Base-by-base conservation (phyloP, 257 asterid genomes). In the Lithospermum erythrorhizon region DNA sequence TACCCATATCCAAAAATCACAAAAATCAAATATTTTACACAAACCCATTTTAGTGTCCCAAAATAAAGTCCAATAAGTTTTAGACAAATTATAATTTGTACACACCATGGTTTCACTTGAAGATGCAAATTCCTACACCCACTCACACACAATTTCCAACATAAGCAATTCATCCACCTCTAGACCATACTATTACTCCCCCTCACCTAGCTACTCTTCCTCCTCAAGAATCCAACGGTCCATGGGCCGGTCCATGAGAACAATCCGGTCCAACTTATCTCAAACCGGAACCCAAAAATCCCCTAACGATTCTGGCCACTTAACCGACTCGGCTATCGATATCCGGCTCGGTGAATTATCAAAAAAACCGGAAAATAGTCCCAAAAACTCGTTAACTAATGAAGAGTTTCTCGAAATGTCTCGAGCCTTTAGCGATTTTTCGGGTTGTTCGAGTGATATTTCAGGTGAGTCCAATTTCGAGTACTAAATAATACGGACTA, bases 401-500 rank as follows among this genome's bases (percentile, higher is more conserved):
- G 80, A 64, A 23, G 60, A 56, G 6, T 56, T 56, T 56, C 30
- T 25, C 57, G 90, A 90, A 15, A 54, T 80, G 15, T 85, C 98
- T 6, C 81, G 74, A 6, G 80, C 95, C 5, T 85, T 90, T 75
- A 84, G 95, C 74, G 85, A 93, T 54, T 93, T 85, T 67, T 83
- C 86, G 74, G 89, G 83, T 49, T 87, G 85, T 80, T 85, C 95
- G 65, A 90, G 95, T 63, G 96, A 91, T 51, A 88, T 91, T 17
- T 88, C 98, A 29, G 89, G 94, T 15, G 98, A 91, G n/a, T n/a
- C n/a, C n/a, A n/a, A n/a, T n/a, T n/a, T n/a, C n/a, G n/a, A n/a
- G n/a, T n/a, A n/a, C n/a, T n/a, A n/a, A n/a, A n/a, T n/a, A n/a
- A n/a, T n/a, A n/a, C n/a, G n/a, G n/a, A n/a, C n/a, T n/a, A n/a